Conservation (phyloP, 2,329 filamentous ascomycete genomes). For the Ambrosiella cleistominuta region DNA sequence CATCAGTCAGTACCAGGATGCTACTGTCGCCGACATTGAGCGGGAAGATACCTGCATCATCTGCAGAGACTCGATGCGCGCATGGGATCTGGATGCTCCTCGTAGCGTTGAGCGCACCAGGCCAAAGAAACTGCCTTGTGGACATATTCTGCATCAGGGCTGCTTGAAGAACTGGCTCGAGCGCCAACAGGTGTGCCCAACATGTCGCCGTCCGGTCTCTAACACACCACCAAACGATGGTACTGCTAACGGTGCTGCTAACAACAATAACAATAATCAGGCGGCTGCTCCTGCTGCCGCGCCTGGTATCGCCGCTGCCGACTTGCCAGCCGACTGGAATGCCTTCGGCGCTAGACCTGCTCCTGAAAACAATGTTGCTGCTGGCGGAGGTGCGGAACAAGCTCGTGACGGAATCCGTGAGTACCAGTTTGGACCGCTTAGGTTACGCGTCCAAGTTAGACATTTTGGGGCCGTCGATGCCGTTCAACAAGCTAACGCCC, state of each 20-base stretch:
- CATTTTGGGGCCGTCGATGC: constrained; percentile 18
- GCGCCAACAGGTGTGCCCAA: constrained; percentile 91
- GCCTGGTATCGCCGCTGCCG: too few relatives aligned
- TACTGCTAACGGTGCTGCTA: not conserved
- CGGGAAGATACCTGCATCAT: constrained; percentile 94
- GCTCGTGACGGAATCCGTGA: constrained; percentile 8
- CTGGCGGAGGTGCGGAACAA: not conserved
- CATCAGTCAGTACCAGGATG: constrained; percentile 90
- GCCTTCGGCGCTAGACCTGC: not conserved
- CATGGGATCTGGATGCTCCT: constrained; percentile 44
- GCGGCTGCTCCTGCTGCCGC: not conserved
- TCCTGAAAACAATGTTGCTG: constrained; percentile 1
- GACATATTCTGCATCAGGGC: constrained; percentile 84
- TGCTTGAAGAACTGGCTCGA: constrained; percentile 96
- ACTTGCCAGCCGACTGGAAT: constrained; percentile 1
- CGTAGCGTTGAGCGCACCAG: constrained; percentile 68
- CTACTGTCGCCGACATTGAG: constrained; percentile 66
- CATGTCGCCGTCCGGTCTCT: constrained; percentile 73
- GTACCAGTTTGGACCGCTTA: constrained; percentile 8
- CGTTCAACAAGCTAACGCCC: constrained; percentile 11
- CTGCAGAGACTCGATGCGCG: constrained; percentile 86
- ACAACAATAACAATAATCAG: constrained; percentile 16
- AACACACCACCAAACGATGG: constrained; percentile 18
- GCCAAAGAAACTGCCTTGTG: constrained; percentile 91
- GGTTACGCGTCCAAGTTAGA: constrained; percentile 16